Evolutionary conservation across 331 rosid species (phyloP), one percentile per base, ranked within the genome.

Genomic region (Malus hybrid): DNA sequence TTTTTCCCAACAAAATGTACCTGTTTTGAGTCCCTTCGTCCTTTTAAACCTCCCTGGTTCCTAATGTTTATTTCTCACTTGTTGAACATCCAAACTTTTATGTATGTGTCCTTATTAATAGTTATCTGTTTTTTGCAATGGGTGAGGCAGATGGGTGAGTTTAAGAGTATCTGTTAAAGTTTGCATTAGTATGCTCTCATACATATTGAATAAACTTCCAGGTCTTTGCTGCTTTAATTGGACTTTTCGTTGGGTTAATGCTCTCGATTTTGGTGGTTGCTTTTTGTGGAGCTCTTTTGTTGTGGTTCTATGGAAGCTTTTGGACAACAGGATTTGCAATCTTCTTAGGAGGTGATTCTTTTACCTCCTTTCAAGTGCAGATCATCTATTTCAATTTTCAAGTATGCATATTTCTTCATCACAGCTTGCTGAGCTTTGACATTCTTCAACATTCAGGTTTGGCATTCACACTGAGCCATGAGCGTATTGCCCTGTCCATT

Each of bases 251-350:
- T 42, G 97, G 96, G 74, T 79, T 90, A 67, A 81, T 83, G 79
- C 83, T 95, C 84, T 86, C 97, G 80, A 72, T 87, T 83, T 80
- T 90, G 85, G 84, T 85, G 28, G 86, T 89, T 80, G 92, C 91
- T 59, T 62, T 92, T 83, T 78, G 87, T 70, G 97, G 97, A 82
- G 79, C 87, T 78, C 66, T 85, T 67, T 85, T 81, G 79, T 83
- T 95, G 90, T 95, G 99, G 99, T 81, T 95, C 61, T 95, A 86
- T 69, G 97, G 99, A 74, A 92, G 95, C 87, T 95, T 95, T 82
- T 95, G 99, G 99, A 89, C 87, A 72, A 92, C 99, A 3, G 3
- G 76, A 65, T 71, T 90, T 79, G 80, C 89, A 82, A 84, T 95
- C 82, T 63, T 88, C 70, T 86, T 90, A 64, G 99, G 96, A 95